These are phyloP conservation scores for Kandelia obovata DNA, from an alignment of 345 rosid genomes.

Conservation along the genomic window DNA sequence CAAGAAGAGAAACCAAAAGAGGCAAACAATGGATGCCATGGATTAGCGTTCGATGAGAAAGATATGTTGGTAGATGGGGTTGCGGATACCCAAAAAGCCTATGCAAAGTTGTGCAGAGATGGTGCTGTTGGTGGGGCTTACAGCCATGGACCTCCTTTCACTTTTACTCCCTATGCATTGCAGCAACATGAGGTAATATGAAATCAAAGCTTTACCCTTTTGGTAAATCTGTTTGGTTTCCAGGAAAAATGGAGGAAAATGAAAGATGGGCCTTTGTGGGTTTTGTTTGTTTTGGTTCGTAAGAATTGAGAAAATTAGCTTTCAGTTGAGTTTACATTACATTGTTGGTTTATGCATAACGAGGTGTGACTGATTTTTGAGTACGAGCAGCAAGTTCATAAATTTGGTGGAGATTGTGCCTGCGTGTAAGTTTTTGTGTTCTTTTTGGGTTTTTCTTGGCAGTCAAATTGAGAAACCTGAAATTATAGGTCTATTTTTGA, in stretches of 20 bases:
- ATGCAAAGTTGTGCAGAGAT: conserved; percentile 62
- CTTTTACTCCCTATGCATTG: conserved; percentile 56
- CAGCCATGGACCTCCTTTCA: conserved; percentile 67
- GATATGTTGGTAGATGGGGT: conserved; percentile 60
- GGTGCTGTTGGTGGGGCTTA: conserved; percentile 29
- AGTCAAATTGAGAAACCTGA: too few relatives aligned
- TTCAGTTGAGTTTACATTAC: neutral
- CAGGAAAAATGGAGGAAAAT: conserved; percentile 8
- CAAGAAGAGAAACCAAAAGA: neutral
- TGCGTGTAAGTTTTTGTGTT: too few relatives aligned
- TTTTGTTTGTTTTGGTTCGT: neutral
- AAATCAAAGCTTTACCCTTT: neutral
- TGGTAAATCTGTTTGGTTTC: conserved; percentile 8
- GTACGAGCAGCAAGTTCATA: too few relatives aligned
- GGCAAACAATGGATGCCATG: conserved; percentile 31
- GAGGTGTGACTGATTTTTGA: too few relatives aligned
- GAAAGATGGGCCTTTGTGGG: neutral
- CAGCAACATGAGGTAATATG: conserved; percentile 55
- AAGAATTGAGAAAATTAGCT: neutral
- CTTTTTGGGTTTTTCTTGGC: too few relatives aligned
- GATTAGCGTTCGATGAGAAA: conserved; percentile 44
- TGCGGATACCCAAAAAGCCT: conserved; percentile 80
- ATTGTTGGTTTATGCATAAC: too few relatives aligned
- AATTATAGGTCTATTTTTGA: too few relatives aligned
- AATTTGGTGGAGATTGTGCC: too few relatives aligned